Evolutionary conservation across 1,284 basidiomycete species (phyloP).

Genomic region (Trametes hirsuta): DNA sequence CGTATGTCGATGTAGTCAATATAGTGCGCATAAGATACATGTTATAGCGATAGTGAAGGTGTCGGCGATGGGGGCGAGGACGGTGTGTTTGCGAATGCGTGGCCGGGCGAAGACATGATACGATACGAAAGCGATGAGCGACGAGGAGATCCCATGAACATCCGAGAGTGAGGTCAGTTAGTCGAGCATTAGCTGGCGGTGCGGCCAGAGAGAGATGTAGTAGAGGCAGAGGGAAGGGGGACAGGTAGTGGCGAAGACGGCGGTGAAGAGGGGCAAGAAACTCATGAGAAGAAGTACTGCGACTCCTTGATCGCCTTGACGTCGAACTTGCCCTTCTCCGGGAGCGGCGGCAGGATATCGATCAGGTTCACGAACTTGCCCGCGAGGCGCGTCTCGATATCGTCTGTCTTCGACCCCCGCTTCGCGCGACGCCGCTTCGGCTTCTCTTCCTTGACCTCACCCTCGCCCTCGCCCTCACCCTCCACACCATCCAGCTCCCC

Average conservation of each 20-base stretch:
- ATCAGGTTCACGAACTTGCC: slow-evolving; percentile 75
- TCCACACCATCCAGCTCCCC: slow-evolving; percentile 23
- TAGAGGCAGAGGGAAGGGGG: neutral
- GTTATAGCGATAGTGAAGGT: slow-evolving; percentile 6
- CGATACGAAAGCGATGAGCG: slow-evolving; percentile 12
- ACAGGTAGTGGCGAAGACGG: neutral
- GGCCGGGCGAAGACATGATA: neutral
- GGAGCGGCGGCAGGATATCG: slow-evolving; percentile 83
- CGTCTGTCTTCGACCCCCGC: slow-evolving; percentile 25
- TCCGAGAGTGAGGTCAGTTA: slow-evolving; percentile 3
- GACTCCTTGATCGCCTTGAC: slow-evolving; percentile 84
- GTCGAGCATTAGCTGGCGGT: neutral
- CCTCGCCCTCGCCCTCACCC: slow-evolving; percentile 23
- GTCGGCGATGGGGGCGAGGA: neutral
- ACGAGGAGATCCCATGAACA: slow-evolving; percentile 10
- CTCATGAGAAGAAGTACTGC: slow-evolving; percentile 89
- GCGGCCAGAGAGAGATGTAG: neutral
- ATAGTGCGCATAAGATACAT: slow-evolving; percentile 28
- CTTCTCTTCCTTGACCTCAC: neutral
- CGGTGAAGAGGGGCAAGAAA: neutral
- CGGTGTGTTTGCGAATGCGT: neutral
- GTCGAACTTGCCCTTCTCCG: slow-evolving; percentile 87
- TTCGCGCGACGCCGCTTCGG: slow-evolving; percentile 11
- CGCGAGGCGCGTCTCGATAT: slow-evolving; percentile 25
- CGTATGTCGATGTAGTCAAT: slow-evolving; percentile 14